A percentile compares a stretch with the other conserved stretches of the same genome.
Evolutionary conservation across 257 asterid species (phyloP).

Genomic region (Salvia miltiorrhiza): DNA sequence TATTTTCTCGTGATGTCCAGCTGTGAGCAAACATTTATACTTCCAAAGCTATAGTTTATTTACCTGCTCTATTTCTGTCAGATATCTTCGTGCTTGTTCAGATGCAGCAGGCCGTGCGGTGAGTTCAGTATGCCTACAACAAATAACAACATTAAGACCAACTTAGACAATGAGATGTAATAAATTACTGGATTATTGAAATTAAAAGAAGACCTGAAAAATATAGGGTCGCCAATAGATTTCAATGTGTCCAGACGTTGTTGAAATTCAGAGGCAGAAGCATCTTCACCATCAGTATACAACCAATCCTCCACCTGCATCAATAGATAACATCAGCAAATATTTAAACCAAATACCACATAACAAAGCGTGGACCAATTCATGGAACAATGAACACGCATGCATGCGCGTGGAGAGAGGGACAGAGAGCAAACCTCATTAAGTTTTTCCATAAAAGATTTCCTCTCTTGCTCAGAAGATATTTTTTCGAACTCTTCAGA

Average conservation of each 20-base stretch:
- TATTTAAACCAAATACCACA: slow-evolving; percentile 16
- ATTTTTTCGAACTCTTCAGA: slow-evolving; percentile 76
- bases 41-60: not conserved
- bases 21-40: not conserved
- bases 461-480: slow-evolving; percentile 73
- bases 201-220: slow-evolving; percentile 59
- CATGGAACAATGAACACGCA: not conserved
- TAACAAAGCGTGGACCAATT: not conserved
- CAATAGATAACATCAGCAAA: slow-evolving; percentile 12
- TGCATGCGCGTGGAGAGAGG: slow-evolving; percentile 5
- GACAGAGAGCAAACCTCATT: slow-evolving; percentile 63
- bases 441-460: slow-evolving; percentile 79
- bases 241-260: slow-evolving; percentile 74
- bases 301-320: slow-evolving; percentile 95
- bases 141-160: slow-evolving; percentile 20
- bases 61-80: slow-evolving; percentile 73
- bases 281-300: slow-evolving; percentile 99
- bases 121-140: slow-evolving; percentile 70
- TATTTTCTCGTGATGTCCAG: not conserved
- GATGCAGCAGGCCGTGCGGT: slow-evolving; percentile 90
- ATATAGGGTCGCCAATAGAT: slow-evolving; percentile 92
- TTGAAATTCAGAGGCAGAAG: slow-evolving; percentile 83
- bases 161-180: slow-evolving; percentile 1
- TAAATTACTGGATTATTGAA: slow-evolving; percentile 10
- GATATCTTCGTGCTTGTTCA: slow-evolving; percentile 65